Conservation (phyloP, 192 early-diverging fungal genomes). For the Coemansia sp. region DNA sequence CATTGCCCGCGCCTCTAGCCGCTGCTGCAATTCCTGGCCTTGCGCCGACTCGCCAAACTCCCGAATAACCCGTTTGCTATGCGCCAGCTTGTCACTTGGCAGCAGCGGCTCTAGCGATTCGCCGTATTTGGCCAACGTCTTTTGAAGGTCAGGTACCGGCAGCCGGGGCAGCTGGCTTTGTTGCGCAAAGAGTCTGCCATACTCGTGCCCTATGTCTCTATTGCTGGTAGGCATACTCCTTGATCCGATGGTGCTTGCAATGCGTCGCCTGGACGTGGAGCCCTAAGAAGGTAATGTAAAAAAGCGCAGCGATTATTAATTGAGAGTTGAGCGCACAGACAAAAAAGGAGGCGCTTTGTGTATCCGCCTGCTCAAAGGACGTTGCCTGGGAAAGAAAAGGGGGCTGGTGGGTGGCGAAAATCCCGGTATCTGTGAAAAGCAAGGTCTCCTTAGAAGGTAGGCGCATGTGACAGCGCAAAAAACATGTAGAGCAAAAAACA, state of each 20-base stretch:
- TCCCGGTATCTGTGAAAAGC: background rate
- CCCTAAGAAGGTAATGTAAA: background rate
- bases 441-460: background rate
- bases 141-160: constrained; percentile 79
- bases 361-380: background rate
- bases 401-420: background rate
- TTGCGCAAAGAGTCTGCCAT: constrained; percentile 63
- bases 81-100: constrained; percentile 61
- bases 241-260: background rate
- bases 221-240: constrained; percentile 13
- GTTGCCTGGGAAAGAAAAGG: background rate
- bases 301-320: background rate
- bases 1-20: constrained; percentile 69
- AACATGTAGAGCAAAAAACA: background rate
- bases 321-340: background rate
- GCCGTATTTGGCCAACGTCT: constrained; percentile 80
- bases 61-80: constrained; percentile 61
- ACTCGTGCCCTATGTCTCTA: constrained; percentile 3
- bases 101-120: constrained; percentile 71
- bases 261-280: background rate
- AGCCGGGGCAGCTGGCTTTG: constrained; percentile 76
- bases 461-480: background rate
- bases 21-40: constrained; percentile 77
- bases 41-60: constrained; percentile 77
- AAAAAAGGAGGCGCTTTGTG: background rate